A percentile compares a stretch with the other conserved stretches of the same genome.
phyloP scores from a whole-genome alignment of 2,329 filamentous ascomycete genomes.

The Pseudocercospora fuligena region DNA sequence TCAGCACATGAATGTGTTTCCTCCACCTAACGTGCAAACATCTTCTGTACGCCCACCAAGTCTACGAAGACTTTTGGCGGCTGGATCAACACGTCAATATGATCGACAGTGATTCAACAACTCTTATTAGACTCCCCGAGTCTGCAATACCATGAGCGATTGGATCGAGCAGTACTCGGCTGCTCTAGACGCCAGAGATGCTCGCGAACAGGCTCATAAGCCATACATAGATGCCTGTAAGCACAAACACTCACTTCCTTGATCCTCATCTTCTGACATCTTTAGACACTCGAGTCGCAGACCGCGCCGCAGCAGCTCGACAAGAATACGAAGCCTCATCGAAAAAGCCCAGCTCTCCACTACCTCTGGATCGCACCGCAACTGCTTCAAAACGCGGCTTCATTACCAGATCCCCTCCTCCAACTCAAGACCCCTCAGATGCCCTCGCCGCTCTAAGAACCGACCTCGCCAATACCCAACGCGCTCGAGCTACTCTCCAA shows the following conservation, averaged over 20 bases:
- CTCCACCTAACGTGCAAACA: neutral
- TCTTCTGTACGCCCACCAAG: neutral
- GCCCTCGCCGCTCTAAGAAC: conserved; percentile 59
- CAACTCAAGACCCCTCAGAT: conserved; percentile 63
- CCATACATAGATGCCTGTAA: conserved; percentile 80
- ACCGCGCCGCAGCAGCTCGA: conserved; percentile 41
- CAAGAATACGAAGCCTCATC: conserved; percentile 33
- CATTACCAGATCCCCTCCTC: conserved; percentile 44
- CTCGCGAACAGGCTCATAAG: conserved; percentile 67
- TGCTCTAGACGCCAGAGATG: conserved; percentile 73
- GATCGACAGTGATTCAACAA: neutral
- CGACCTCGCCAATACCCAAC: conserved; percentile 77
- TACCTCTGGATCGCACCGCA: conserved; percentile 33
- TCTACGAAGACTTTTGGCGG: neutral
- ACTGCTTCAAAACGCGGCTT: conserved; percentile 33
- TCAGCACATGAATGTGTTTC: conserved; percentile 1
- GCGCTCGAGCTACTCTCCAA: conserved; percentile 71
- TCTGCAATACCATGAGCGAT: conserved; percentile 58
- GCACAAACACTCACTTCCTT: conserved; percentile 34
- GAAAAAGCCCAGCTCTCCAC: conserved; percentile 35
- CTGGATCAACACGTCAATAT: neutral
- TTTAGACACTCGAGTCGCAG: conserved; percentile 52
- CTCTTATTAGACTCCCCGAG: neutral
- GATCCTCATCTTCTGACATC: conserved; percentile 12
- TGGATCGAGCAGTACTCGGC: conserved; percentile 84